A percentile compares a stretch with the other conserved stretches of the same genome.
Evolutionary conservation across 2,329 filamentous ascomycete genomes (phyloP).

Genomic region (Aspergillus arachidicola): DNA sequence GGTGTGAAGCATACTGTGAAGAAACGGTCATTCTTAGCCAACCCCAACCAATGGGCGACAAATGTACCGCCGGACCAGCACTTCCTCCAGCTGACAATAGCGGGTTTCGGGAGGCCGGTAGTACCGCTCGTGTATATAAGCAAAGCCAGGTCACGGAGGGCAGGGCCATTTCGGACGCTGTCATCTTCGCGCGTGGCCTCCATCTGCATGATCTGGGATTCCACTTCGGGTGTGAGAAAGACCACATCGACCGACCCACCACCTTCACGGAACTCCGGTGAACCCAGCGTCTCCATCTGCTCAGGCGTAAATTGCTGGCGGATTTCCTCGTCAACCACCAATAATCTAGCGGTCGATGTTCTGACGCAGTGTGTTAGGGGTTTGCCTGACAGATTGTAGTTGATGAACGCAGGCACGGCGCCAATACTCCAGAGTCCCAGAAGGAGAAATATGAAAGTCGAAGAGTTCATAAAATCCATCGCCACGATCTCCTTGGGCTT

Average conservation of each 20-base stretch:
- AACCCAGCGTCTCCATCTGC: constrained; percentile 43
- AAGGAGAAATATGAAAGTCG: constrained; percentile 75
- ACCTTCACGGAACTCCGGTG: constrained; percentile 44
- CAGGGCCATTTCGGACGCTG: constrained; percentile 54
- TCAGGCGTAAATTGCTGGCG: constrained; percentile 52
- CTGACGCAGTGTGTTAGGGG: constrained; percentile 74
- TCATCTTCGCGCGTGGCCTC: constrained; percentile 62
- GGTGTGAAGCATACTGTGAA: constrained; percentile 62
- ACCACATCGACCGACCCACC: constrained; percentile 59
- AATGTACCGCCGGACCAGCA: constrained; percentile 58
- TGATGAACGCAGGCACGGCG: constrained; percentile 81
- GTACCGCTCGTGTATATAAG: constrained; percentile 87
- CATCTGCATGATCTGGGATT: constrained; percentile 56
- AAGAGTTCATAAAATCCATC: constrained; percentile 78
- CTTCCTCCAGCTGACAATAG: constrained; percentile 75
- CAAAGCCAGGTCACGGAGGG: constrained; percentile 62
- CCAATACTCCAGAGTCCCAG: constrained; percentile 82
- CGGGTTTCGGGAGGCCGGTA: constrained; percentile 80
- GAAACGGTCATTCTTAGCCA: constrained; percentile 67
- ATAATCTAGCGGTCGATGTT: constrained; percentile 65
- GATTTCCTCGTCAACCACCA: constrained; percentile 72
- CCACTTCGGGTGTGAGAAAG: constrained; percentile 61
- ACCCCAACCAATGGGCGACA: constrained; percentile 57
- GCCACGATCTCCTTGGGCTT: constrained; percentile 75
- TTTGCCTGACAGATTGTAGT: constrained; percentile 76